Evolutionary conservation across 2,329 filamentous ascomycete genomes (phyloP), one percentile per base, ranked within the genome.

Genomic region (Trichoderma breve): DNA sequence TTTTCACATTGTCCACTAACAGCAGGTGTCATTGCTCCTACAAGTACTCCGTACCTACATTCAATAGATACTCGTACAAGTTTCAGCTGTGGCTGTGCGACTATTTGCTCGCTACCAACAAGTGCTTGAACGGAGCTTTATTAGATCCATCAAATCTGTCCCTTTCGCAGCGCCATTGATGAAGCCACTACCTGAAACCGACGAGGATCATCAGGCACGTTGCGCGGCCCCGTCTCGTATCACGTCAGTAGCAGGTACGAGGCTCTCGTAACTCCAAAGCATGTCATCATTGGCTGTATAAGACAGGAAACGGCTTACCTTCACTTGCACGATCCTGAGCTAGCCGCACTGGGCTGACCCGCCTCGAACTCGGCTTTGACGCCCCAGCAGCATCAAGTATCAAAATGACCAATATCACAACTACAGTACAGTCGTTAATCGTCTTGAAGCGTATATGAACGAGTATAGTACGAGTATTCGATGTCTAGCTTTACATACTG

Each of bases 161-260:
- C 15, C 24, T 9, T 47, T 58, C 26, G 7, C 34, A 14, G 14
- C 15, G 55, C 21, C 26, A 15, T 58, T n/a, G 28, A 43, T 28
- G 28, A 69, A 51, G 24, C 66, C 55, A 51, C 66, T 47, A 69
- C 55, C 66, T 69, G 66, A 69, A 69, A 69, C 66, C 28, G 55
- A 69, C 66, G 66, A 69, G 66, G 66, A 61, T 51, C 36, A 61
- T 34, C 66, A 69, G 55, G 55, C 55, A 61, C 66, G 34, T 51
- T 60, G n/a, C 26, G 36, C 34, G 51, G 51, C 53, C 47, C 65
- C 65, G 36, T 60, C 34, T 69, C 55, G 66, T 69, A 69, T 69
- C 66, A 51, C 55, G 14, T 60, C 66, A 51, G 39, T 69, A 64
- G 61, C 61, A 30, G 36, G 26, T 28, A 64, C 36, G 39, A 51